Conservation (phyloP, 371 early-diverging fungal species). For the Zancudomyces culisetae region DNA sequence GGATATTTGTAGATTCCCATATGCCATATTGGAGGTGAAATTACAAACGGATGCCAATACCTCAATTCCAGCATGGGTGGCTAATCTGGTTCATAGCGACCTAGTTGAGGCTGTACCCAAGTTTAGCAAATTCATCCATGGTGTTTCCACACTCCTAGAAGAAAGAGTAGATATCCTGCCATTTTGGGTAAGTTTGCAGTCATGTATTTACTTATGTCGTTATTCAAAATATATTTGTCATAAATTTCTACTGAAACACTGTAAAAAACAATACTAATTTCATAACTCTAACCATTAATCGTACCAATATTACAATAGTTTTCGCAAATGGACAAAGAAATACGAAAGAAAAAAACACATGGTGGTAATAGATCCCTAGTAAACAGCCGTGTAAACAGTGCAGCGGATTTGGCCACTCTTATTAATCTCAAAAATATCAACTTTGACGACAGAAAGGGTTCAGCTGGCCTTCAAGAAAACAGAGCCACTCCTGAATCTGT, state of each 20-base stretch:
- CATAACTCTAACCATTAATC: constrained; percentile 5
- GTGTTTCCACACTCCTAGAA: constrained; percentile 81
- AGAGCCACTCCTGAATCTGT: constrained; percentile 3
- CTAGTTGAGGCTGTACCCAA: constrained; percentile 94
- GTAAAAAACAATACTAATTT: no score
- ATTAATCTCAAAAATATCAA: no score
- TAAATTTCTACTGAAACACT: no score
- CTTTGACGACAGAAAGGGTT: no score
- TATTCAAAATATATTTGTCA: no score
- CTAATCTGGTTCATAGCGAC: constrained; percentile 70
- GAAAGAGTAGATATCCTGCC: constrained; percentile 77
- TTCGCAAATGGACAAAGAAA: constrained; percentile 86
- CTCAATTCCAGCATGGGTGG: constrained; percentile 87
- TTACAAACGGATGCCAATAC: constrained; percentile 76
- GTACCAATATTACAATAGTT: constrained; percentile 11
- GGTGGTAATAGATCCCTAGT: constrained; percentile 14
- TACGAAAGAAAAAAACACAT: constrained; percentile 33
- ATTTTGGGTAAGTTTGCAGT: constrained; percentile 54
- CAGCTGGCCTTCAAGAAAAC: no score
- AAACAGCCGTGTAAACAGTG: constrained; percentile 16
- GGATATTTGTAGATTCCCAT: constrained; percentile 86
- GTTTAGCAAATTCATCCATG: constrained; percentile 98
- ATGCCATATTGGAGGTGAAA: constrained; percentile 97
- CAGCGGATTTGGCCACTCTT: constrained; percentile 9
- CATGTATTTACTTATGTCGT: constrained; percentile 2